Base-by-base conservation (phyloP, 1,139 yeast genomes). In the Hemisphaericaspora xylanilytica region DNA sequence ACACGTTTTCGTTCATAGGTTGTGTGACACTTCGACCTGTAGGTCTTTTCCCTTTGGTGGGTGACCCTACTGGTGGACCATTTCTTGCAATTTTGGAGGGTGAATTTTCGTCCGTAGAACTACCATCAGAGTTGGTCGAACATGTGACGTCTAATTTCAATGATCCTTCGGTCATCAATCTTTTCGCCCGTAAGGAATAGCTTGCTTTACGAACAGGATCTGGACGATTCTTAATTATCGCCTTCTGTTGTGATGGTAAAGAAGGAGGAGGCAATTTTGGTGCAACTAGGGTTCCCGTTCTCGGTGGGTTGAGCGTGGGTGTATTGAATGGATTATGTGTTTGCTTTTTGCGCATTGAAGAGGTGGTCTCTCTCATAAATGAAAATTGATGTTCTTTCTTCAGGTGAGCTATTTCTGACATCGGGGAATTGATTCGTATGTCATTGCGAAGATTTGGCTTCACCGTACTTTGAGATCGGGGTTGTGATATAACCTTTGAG, bases 291-390 rank as follows among this genome's bases (percentile, higher is more conserved):
- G 38, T 11, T 15, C 35, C 25, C 9, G 43, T n/a, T n/a, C 40
- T 13, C 29, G 24, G 30, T 10, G 20, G 30, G 7, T 15, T 28
- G 30, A 6, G n/a, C n/a, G 5, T 29, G 9, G 24, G 5, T n/a
- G 24, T 5, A 11, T 32, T 37, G 28, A 38, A 26, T 7, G 38
- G 40, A n/a, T 36, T 39, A 28, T 36, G 28, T 8, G 28, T 17
- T 33, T 43, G 46, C 37, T 56, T 59, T 44, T 61, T 64, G 37
- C 60, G 61, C 13, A 54, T 40, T 1, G 72, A 65, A 4, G 71
- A 64, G 3, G 70, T 47, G 0, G 73, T 67, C 13, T 63, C 69
- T 34, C 55, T 53, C 73, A 67, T 67, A 39, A 67, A 67, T 5
- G 71, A 64, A 40, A 59, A 61, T 41, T 49, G 59, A 37, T 48